Conservation (phyloP, 1,284 basidiomycete species). For the Ganoderma boninense region DNA sequence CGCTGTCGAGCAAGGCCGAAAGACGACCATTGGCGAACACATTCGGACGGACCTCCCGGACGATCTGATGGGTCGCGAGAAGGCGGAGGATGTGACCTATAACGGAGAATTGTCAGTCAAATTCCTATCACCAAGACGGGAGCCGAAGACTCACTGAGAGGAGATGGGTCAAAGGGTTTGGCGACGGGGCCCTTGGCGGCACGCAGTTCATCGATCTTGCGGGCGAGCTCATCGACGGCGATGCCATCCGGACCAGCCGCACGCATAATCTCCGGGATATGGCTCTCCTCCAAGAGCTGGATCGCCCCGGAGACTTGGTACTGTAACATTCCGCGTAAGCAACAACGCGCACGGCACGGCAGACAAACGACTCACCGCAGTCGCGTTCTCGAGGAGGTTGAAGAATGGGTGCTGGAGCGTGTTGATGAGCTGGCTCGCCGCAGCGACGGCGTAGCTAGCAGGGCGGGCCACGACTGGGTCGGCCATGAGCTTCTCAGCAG, state of each 20-base stretch:
- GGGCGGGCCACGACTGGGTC: slow-evolving; percentile 64
- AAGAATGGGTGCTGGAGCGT: slow-evolving; percentile 73
- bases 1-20: slow-evolving; percentile 40
- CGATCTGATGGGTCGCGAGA: slow-evolving; percentile 40
- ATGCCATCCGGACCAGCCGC: slow-evolving; percentile 63
- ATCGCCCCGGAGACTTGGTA: slow-evolving; percentile 75
- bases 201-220: slow-evolving; percentile 14
- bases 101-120: too few relatives aligned
- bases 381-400: slow-evolving; percentile 66
- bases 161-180: slow-evolving; percentile 13
- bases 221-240: slow-evolving; percentile 63
- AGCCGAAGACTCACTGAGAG: not conserved
- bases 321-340: slow-evolving; percentile 41
- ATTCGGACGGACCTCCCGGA: slow-evolving; percentile 39
- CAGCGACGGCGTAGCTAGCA: slow-evolving; percentile 66
- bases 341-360: not conserved
- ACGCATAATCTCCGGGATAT: slow-evolving; percentile 69
- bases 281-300: slow-evolving; percentile 70
- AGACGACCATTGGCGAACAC: slow-evolving; percentile 42
- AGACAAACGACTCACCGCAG: slow-evolving; percentile 55
- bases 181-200: slow-evolving; percentile 37
- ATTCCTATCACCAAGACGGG: not conserved
- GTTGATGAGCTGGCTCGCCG: slow-evolving; percentile 66
- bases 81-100: slow-evolving; percentile 39
- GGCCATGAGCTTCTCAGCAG: slow-evolving; percentile 59